A percentile compares a stretch with the other conserved stretches of the same genome.
These are phyloP conservation scores for Ambrosiella beaveri DNA, from an alignment of 2,329 filamentous ascomycete species.

Conservation along the genomic window DNA sequence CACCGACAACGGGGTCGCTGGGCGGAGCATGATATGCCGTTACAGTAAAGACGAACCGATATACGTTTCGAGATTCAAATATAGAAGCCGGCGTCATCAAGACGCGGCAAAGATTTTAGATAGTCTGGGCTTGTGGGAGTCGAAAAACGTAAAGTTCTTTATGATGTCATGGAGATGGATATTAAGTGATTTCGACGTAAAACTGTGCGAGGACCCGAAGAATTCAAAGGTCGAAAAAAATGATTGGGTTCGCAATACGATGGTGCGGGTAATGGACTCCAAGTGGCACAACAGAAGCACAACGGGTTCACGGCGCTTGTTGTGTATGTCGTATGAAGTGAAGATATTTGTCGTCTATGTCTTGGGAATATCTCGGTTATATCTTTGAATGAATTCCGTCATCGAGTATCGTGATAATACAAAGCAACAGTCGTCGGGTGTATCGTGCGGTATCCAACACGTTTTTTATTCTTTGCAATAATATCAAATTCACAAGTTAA, in stretches of 20 bases:
- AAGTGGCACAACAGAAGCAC: background rate
- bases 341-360: background rate
- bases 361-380: no score
- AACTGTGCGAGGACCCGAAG: background rate
- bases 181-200: background rate
- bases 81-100: constrained; percentile 26
- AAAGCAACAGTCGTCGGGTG: no score
- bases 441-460: no score
- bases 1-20: constrained; percentile 77
- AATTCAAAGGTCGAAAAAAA: background rate
- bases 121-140: background rate
- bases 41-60: constrained; percentile 14
- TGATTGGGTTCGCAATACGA: background rate
- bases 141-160: no score
- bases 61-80: background rate
- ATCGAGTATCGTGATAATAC: no score
- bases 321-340: background rate
- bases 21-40: constrained; percentile 55
- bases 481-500: background rate
- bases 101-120: constrained; percentile 22
- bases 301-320: background rate
- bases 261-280: background rate
- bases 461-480: background rate
- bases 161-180: no score
- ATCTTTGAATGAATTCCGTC: no score